Conservation (phyloP, 305 asterid genomes). For the Fraxinus dipetala region DNA sequence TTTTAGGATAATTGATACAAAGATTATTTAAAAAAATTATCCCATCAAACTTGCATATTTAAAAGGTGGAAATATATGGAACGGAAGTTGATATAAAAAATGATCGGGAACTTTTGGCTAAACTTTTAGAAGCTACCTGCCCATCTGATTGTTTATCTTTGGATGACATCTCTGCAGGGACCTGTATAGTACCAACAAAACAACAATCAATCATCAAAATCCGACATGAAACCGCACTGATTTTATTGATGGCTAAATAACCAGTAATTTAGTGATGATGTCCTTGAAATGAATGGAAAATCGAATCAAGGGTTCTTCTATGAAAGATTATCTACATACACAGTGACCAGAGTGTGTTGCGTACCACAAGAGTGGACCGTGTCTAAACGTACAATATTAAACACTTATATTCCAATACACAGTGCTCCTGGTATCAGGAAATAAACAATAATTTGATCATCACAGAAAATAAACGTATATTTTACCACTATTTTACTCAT, state of each 20-base stretch:
- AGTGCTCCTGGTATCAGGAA: neutral
- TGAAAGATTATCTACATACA: neutral
- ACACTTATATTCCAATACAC: neutral
- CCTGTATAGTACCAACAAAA: conserved; percentile 42
- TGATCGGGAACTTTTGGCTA: neutral
- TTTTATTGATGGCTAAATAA: neutral
- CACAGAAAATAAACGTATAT: neutral
- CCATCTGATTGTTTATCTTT: conserved; percentile 50
- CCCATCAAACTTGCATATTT: neutral
- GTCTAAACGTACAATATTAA: neutral
- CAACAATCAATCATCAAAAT: conserved; percentile 22
- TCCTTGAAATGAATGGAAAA: neutral
- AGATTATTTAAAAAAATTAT: neutral
- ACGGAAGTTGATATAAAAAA: neutral
- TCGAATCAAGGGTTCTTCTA: neutral
- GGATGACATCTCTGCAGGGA: conserved; percentile 73
- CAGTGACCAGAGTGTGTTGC: neutral
- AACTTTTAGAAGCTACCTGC: conserved; percentile 43
- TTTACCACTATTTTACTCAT: conserved; percentile 78
- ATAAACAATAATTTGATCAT: neutral
- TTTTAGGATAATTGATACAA: neutral
- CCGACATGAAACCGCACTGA: neutral
- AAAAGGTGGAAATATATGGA: neutral
- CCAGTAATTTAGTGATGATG: neutral
- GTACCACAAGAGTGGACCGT: neutral